Conservation (phyloP, 306 rosid genomes). For the Albizia julibrissin region DNA sequence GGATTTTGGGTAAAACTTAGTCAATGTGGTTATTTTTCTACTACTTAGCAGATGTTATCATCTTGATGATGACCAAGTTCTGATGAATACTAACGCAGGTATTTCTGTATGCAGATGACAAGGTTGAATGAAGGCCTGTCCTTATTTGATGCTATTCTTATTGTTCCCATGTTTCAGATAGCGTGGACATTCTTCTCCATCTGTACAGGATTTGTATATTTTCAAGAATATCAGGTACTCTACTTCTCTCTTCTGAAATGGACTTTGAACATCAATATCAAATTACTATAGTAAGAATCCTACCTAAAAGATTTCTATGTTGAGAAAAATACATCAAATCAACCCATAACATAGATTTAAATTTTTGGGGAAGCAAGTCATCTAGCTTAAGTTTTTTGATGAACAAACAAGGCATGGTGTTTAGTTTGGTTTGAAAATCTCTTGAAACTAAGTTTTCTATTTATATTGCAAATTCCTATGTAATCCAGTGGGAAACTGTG, state of each 20-base stretch:
- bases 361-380: neutral
- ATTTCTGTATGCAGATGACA: constrained; percentile 72
- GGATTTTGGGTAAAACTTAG: constrained; percentile 88
- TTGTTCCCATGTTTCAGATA: constrained; percentile 99
- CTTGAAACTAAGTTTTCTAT: neutral
- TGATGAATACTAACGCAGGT: constrained; percentile 17
- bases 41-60: neutral
- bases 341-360: neutral
- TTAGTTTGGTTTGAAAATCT: neutral
- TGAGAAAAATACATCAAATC: constrained; percentile 7
- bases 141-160: constrained; percentile 89
- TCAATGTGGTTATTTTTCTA: neutral
- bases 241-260: constrained; percentile 18
- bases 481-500: neutral
- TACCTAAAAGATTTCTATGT: neutral
- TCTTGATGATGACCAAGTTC: neutral
- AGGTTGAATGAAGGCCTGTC: constrained; percentile 96
- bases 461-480: neutral
- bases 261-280: neutral
- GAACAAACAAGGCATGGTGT: neutral
- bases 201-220: constrained; percentile 91
- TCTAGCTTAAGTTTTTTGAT: constrained; percentile 7
- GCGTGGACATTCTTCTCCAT: constrained; percentile 97
- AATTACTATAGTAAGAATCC: neutral
- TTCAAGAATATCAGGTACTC: constrained; percentile 93